Conservation (phyloP, 306 rosid genomes). For the Quercus wislizeni region DNA sequence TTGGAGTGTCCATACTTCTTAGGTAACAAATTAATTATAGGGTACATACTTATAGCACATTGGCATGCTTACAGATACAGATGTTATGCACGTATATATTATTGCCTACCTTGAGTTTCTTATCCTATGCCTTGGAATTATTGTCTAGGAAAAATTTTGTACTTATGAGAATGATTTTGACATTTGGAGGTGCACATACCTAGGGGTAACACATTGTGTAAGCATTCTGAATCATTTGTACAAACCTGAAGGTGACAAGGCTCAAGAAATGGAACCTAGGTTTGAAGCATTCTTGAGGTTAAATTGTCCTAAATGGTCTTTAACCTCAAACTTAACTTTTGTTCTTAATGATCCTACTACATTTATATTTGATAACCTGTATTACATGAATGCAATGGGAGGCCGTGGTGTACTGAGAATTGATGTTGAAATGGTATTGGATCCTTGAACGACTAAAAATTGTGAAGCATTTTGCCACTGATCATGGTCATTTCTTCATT, state of each 20-base stretch:
- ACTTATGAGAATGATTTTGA: not conserved
- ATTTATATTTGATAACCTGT: slow-evolving; percentile 16
- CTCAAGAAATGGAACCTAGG: slow-evolving; percentile 13
- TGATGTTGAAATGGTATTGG: slow-evolving; percentile 32
- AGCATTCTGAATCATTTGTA: slow-evolving; percentile 20
- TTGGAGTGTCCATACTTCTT: no score
- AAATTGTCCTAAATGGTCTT: slow-evolving; percentile 15
- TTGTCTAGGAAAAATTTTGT: not conserved
- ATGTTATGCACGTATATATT: not conserved
- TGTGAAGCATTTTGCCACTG: slow-evolving; percentile 1
- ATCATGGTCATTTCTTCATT: slow-evolving; percentile 30
- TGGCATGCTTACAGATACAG: not conserved
- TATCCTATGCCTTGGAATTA: not conserved
- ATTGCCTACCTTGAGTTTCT: not conserved
- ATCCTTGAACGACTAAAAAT: slow-evolving; percentile 10
- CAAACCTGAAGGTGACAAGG: not conserved
- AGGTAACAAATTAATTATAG: no score
- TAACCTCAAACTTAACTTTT: slow-evolving; percentile 18
- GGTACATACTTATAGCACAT: no score
- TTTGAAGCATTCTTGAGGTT: slow-evolving; percentile 28
- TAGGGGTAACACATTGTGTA: slow-evolving; percentile 33
- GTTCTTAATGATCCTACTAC: slow-evolving; percentile 30
- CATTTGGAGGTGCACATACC: slow-evolving; percentile 25
- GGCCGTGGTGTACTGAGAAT: slow-evolving; percentile 30
- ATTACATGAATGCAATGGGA: slow-evolving; percentile 21